These are phyloP conservation scores for Rhizophagus sp. DNA, from an alignment of 192 early-diverging fungal species.

Conservation along the genomic window DNA sequence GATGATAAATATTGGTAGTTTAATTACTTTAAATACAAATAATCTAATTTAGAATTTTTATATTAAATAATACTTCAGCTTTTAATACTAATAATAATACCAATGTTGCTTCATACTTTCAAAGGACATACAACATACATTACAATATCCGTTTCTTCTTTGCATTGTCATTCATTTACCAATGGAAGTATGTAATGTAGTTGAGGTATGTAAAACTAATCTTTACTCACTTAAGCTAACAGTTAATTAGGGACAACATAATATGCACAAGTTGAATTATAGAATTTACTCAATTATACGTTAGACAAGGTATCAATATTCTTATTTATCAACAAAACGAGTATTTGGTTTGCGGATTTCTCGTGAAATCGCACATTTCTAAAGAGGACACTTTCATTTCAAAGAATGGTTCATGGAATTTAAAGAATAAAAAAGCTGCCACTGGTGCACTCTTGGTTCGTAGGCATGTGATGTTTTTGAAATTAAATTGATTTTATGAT, in stretches of 20 bases:
- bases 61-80: conserved; percentile 68
- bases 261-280: neutral
- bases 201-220: conserved; percentile 33
- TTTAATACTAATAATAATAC: neutral
- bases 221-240: too few species aligned
- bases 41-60: conserved; percentile 68
- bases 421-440: neutral
- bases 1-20: conserved; percentile 73
- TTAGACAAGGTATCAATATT: neutral
- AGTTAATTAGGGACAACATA: neutral
- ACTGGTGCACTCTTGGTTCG: neutral
- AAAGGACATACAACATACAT: neutral
- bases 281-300: neutral
- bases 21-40: conserved; percentile 56
- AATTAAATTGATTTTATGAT: neutral
- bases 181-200: conserved; percentile 87
- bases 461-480: neutral
- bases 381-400: neutral
- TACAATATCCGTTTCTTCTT: conserved; percentile 81
- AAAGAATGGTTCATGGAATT: neutral
- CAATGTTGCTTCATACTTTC: too few species aligned
- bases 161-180: conserved; percentile 81
- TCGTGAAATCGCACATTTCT: neutral
- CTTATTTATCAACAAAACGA: neutral
- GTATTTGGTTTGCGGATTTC: neutral